phyloP scores from a whole-genome alignment of 2,329 filamentous ascomycete species.

The Calcarisporium arbuscula region DNA sequence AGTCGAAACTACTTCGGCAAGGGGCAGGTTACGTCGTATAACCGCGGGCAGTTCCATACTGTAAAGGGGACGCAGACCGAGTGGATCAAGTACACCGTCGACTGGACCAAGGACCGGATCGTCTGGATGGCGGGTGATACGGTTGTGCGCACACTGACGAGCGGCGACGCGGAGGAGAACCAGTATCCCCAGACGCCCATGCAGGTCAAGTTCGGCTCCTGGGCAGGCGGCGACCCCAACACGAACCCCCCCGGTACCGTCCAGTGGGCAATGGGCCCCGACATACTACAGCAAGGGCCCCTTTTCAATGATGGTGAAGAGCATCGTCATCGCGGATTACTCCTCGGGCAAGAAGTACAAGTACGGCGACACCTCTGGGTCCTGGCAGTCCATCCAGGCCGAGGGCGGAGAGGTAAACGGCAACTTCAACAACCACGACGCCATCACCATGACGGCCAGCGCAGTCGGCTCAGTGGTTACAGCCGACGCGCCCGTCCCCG shows the following conservation, averaged over 20 bases:
- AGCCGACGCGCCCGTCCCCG: conserved; percentile 60
- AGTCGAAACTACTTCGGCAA: conserved; percentile 98
- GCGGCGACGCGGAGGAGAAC: conserved; percentile 57
- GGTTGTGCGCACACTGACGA: conserved; percentile 68
- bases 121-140: conserved; percentile 79
- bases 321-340: conserved; percentile 77
- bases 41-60: conserved; percentile 76
- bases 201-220: conserved; percentile 86
- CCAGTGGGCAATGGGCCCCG: conserved; percentile 76
- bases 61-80: conserved; percentile 60
- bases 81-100: conserved; percentile 83
- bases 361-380: conserved; percentile 73
- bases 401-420: conserved; percentile 73
- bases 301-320: conserved; percentile 78
- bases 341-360: conserved; percentile 81
- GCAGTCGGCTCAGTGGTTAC: conserved; percentile 58
- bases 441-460: conserved; percentile 44
- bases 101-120: conserved; percentile 83
- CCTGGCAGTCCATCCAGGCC: conserved; percentile 75
- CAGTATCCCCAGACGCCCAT: conserved; percentile 96
- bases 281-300: conserved; percentile 81
- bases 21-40: conserved; percentile 76
- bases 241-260: conserved; percentile 74
- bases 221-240: conserved; percentile 81
- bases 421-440: conserved; percentile 51